Evolutionary conservation across 225 moss, liverwort and hornwort species (phyloP), one percentile per base, ranked within the genome.

Genomic region (Ulota crispa): DNA sequence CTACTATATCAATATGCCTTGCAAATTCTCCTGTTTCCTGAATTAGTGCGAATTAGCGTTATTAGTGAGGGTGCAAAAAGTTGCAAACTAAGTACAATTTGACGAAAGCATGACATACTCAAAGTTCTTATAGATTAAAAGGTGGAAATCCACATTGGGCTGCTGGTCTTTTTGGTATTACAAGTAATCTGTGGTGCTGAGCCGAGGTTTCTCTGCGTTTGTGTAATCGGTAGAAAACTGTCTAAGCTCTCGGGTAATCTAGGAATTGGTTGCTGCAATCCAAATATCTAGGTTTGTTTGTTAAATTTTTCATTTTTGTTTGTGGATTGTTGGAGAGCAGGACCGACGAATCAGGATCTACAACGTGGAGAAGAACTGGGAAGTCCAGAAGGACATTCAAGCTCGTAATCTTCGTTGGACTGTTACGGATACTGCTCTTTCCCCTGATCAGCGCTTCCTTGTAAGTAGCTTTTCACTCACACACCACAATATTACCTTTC

Each of bases 321-420:
- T 78, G 80, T 78, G 83, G 36, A 37, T 78, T 66, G 45, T 37
- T 68, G 72, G 55, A 80, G 36, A 80, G 37, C 86, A 95, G 95
- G 92, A 96, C 84, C 89, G 90, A 73, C 85, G 89, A 71, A 93
- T 96, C 65, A 92, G 87, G 64, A 92, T 96, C 28, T 96, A 93
- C 76, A 94, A 96, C 74, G 90, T 96, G 37, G 93, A 96, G 64
- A 94, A 94, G 76, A 78, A 84, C 23, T 96, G 95, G 95, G 83
- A 79, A 80, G 72, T 96, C 41, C 92, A 93, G 65, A 96, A 96
- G 81, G 91, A 94, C 77, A 81, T 96, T 20, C 68, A 87, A 69
- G 92, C 94, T 66, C 92, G 94, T 68, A 92, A 94, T 74, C 88
- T 94, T 75, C 89, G 94, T 34, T 96, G 94, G 95, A 96, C 95